Conservation (phyloP, 2,329 filamentous ascomycete genomes). For the Beauveria asiatica region DNA sequence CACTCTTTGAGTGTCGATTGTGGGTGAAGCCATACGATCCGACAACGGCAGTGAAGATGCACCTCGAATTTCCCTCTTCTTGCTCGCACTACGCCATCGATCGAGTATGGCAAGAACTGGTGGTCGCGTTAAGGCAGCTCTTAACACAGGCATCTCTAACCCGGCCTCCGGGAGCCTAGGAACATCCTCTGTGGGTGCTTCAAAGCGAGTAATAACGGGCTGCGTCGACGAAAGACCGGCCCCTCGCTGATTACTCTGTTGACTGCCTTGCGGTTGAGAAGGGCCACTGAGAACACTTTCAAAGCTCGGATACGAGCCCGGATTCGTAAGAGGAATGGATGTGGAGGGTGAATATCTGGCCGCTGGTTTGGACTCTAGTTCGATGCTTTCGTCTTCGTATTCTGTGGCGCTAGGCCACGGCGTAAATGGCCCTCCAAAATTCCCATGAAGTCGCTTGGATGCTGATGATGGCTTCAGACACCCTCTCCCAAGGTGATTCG, state of each 20-base stretch:
- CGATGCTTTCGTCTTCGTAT: background rate
- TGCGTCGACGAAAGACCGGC: background rate
- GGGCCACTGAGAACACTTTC: too few species aligned
- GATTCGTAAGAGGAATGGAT: background rate
- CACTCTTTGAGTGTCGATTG: background rate
- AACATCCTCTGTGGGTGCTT: background rate
- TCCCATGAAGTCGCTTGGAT: background rate
- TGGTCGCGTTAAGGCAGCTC: constrained; percentile 5
- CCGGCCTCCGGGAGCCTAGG: background rate
- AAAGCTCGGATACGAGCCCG: background rate
- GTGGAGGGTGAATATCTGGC: background rate
- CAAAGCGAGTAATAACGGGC: background rate
- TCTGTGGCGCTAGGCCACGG: background rate
- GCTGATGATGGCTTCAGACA: background rate
- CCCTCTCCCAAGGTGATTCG: background rate
- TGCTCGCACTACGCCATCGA: constrained; percentile 14
- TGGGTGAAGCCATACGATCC: background rate
- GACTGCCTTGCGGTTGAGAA: background rate
- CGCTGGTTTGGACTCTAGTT: background rate
- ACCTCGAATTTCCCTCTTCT: background rate
- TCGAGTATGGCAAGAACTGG: constrained; percentile 14
- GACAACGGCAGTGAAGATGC: background rate
- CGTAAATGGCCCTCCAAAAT: background rate
- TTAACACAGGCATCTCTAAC: background rate
- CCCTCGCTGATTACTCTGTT: background rate